Conservation (phyloP, 805 yeast genomes). For the Ogataea zsoltii region DNA sequence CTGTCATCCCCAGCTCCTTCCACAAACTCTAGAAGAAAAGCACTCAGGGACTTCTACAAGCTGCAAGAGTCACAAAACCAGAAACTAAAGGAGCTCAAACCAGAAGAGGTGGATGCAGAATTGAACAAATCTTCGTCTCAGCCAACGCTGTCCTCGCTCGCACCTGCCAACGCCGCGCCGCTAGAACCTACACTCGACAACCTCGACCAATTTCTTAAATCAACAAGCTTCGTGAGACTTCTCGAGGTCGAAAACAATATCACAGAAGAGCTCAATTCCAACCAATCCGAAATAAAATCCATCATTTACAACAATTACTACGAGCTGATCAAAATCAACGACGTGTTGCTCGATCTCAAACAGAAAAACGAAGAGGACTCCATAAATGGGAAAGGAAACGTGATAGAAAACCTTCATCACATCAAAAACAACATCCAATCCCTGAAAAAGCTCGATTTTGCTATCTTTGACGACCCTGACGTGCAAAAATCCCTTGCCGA, state of each 20-base stretch:
- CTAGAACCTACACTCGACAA: constrained; percentile 25
- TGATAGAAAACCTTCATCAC: constrained; percentile 25
- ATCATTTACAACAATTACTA: constrained; percentile 76
- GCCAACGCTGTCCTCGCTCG: neutral
- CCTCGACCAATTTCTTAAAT: constrained; percentile 34
- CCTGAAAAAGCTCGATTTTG: constrained; percentile 17
- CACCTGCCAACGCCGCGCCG: neutral
- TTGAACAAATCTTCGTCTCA: neutral
- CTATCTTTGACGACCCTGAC: constrained; percentile 7
- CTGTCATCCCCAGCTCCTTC: constrained; percentile 6
- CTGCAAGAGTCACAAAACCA: constrained; percentile 33
- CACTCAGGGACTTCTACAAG: constrained; percentile 44
- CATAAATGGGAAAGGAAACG: constrained; percentile 19
- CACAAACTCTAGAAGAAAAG: constrained; percentile 36
- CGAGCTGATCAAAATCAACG: constrained; percentile 67
- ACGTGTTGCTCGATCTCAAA: constrained; percentile 46
- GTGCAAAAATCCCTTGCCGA: constrained; percentile 4
- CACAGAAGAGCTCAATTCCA: constrained; percentile 47
- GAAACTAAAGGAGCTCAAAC: constrained; percentile 19
- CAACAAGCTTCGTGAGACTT: constrained; percentile 34
- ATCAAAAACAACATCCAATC: constrained; percentile 26
- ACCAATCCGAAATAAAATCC: constrained; percentile 63
- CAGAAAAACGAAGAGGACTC: constrained; percentile 23
- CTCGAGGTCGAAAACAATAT: constrained; percentile 41
- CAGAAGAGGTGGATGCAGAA: neutral